Evolutionary conservation across 2,329 filamentous ascomycete genomes (phyloP), one percentile per base, ranked within the genome.

Genomic region (Xylariaceae sp.): DNA sequence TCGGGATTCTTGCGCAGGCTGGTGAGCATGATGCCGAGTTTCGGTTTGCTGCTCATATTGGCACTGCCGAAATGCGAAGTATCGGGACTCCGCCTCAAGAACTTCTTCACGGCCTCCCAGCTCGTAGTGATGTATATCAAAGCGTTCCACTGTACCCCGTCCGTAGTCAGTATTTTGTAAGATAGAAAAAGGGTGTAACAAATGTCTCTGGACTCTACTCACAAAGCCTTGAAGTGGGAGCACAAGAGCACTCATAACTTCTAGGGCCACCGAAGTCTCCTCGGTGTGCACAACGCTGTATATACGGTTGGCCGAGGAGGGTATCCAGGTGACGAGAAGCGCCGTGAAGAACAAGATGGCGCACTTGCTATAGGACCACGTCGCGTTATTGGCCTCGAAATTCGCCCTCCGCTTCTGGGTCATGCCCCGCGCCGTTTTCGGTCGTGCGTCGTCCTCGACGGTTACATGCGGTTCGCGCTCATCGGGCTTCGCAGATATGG

Each of bases 211-310:
- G 7, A 10, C 14, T 12, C 3, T 37, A 37, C 32, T 37, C 14
- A 37, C 32, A 66, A 93, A 89, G 0, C 91, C 91, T 69, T 96
- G 91, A 0, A 92, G 79, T 0, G 91, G 90, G 7, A 96, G 79
- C 1, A 95, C 90, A 41, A 91, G 81, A 0, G 89, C 86, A 20
- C 88, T 87, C 61, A 87, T 82, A 61, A 89, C 85, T 65, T 90
- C 86, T 20, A 95, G 81, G 0, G 80, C 76, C 23, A 86, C 80
- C 7, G 78, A 81, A 0, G 81, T 73, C 3, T 79, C 56, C 21
- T 81, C 73, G 0, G 79, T 75, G 65, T 88, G 77, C 7, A 86
- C 78, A 16, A 92, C 77, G 2, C 85, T 85, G 72, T 89, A 92
- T 16, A 93, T 82, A 9, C 91, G 82, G 70, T 96, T 95, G 57